phyloP scores from a whole-genome alignment of 768 basidiomycete species.

The Leucocoprinus sp. region DNA sequence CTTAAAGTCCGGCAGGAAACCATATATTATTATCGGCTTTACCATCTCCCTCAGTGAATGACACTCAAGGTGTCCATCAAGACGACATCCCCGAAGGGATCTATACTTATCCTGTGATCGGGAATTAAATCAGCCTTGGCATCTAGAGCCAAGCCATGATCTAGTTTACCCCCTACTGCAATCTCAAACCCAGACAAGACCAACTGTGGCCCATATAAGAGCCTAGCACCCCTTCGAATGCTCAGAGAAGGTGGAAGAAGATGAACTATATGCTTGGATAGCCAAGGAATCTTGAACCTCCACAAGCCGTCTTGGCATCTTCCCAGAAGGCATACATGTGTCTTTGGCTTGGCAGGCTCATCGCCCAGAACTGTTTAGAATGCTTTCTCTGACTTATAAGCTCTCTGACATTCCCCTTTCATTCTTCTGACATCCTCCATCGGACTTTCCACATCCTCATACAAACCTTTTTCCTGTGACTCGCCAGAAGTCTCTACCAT shows the following conservation, averaged over 20 bases:
- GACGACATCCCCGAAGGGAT: too few relatives aligned
- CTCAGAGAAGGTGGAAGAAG: background rate
- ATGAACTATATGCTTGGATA: background rate
- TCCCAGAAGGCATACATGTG: slow-evolving; percentile 11
- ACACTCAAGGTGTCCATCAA: too few relatives aligned
- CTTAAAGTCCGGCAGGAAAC: too few relatives aligned
- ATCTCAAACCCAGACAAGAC: background rate
- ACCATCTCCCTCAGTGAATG: too few relatives aligned
- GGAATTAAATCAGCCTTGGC: too few relatives aligned
- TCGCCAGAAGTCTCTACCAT: background rate
- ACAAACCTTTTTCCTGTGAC: background rate
- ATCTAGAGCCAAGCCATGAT: too few relatives aligned
- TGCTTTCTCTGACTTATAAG: slow-evolving; percentile 9
- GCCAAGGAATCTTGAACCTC: background rate
- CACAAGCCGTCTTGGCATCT: slow-evolving; percentile 10
- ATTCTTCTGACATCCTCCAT: background rate
- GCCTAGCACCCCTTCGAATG: background rate
- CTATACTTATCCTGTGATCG: too few relatives aligned
- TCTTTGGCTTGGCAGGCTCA: slow-evolving; percentile 9
- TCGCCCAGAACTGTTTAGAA: slow-evolving; percentile 11
- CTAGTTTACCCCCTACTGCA: too few relatives aligned
- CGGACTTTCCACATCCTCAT: background rate
- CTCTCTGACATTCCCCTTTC: background rate
- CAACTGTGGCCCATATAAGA: background rate
- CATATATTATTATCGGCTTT: too few relatives aligned